These are phyloP conservation scores for Talaromyces verruculosus DNA, from an alignment of 2,329 filamentous ascomycete species.

Conservation along the genomic window DNA sequence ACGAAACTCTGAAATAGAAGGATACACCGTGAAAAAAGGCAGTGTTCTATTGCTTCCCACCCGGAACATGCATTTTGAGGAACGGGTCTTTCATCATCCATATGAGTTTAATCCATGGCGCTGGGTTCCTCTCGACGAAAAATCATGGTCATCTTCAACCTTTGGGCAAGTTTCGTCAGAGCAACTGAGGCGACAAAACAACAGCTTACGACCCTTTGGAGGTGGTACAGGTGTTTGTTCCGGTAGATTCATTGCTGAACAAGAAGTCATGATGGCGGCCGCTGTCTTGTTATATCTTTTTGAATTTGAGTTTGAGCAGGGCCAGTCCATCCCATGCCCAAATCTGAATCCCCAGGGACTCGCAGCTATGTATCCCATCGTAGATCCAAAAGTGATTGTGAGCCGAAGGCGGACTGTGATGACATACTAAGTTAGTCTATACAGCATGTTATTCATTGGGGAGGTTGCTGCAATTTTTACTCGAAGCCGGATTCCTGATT, in stretches of 20 bases:
- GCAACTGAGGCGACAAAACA: conserved; percentile 14
- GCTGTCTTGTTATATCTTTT: conserved; percentile 14
- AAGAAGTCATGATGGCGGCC: conserved; percentile 19
- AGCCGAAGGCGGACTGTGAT: not conserved
- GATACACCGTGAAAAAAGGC: conserved; percentile 17
- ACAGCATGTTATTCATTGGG: not conserved
- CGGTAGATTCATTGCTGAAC: conserved; percentile 20
- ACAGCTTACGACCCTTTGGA: conserved; percentile 18
- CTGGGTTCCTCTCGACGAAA: conserved; percentile 14
- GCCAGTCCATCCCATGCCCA: conserved; percentile 9
- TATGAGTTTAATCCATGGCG: conserved; percentile 16
- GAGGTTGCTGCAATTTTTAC: not conserved
- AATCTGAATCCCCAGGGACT: conserved; percentile 17
- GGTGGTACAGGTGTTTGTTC: conserved; percentile 21
- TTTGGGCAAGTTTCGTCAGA: not conserved
- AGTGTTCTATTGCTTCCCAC: conserved; percentile 19
- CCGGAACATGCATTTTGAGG: conserved; percentile 17
- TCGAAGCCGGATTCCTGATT: no score
- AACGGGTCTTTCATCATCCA: conserved; percentile 13
- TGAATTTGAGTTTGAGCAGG: conserved; percentile 6
- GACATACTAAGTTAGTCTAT: not conserved
- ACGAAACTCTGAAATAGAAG: conserved; percentile 18
- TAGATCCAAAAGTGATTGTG: conserved; percentile 12
- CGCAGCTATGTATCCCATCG: conserved; percentile 18
- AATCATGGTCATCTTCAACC: not conserved